Base-by-base conservation (phyloP, 2,329 filamentous ascomycete species). In the Aspergillus sp. region DNA sequence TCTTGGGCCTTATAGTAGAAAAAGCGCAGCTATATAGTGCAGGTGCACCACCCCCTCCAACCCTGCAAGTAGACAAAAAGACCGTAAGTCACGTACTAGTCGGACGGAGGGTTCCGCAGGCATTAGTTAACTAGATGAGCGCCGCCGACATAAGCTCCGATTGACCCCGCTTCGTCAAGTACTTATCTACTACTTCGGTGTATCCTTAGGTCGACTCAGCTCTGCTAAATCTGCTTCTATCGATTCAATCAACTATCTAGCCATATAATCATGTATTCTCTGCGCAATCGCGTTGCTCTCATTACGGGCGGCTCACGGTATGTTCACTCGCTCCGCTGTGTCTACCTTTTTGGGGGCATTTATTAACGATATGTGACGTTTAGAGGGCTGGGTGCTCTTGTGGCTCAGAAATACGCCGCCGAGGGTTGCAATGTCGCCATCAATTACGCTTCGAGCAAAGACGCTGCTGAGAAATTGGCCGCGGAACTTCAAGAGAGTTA, bases 311-410 rank as follows among this genome's bases (percentile, higher is more conserved):
- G 85, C 50, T 87, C 85, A 49, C 80, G 86, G 86, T 88, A 77
- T 64, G 79, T 69, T 36, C 38, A 23, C 5, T 2, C 15, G 23
- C 10, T 11, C 11, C 32, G 32, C 5, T 13, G 32, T 11, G 32
- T 11, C 15, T 6, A 13, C 32, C 11, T 36, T 5, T 5, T 13
- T 2, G 11, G 11, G 11, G 5, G 5, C 5, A 11, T 36, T 13
- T 2, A 6, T 15, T 36, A 1, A 36, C 32, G 5, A 36, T 36
- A 11, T 36, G 32, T 6, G 32, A 36, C 2, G 5, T 36, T 27
- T 48, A 86, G 90, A 65, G 91, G 90, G 2, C 83, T 94, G 32
- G 91, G 91, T 38, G 90, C 89, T 47, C 80, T 88, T 3, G 82
- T 90, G 3, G 84, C 83, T 41, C 83, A 84, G 58, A 85, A 87